Percentiles rank a stretch among this genome's conserved stretches.
Evolutionary conservation across 163 green algal genomes (phyloP).

Genomic region (Picocystis sp.): DNA sequence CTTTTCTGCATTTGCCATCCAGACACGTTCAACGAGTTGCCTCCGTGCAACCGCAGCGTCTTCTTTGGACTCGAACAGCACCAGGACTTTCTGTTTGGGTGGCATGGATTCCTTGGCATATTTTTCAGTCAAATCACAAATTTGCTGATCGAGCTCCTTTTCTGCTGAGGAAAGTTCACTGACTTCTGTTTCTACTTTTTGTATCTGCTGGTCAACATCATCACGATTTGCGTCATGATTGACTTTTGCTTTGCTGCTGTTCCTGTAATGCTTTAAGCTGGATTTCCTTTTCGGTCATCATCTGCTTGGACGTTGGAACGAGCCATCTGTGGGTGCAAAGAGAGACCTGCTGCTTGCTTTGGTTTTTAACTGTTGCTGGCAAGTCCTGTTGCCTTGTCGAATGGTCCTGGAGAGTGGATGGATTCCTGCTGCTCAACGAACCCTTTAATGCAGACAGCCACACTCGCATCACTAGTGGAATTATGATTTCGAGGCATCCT

Average conservation of each 20-base stretch:
- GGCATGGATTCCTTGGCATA: neutral
- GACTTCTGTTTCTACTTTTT: slow-evolving; percentile 4
- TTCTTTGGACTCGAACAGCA: neutral
- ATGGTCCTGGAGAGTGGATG: no score
- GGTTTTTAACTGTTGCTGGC: no score
- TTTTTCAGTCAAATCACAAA: slow-evolving; percentile 3
- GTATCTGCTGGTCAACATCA: neutral
- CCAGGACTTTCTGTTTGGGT: neutral
- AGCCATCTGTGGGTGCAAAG: no score
- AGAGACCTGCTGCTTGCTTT: no score
- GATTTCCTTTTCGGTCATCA: no score
- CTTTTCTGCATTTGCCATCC: neutral
- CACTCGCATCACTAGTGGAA: no score
- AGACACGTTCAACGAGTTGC: neutral
- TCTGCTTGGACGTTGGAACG: no score
- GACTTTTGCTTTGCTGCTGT: neutral
- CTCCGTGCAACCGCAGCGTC: neutral
- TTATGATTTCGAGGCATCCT: no score
- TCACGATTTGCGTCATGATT: neutral
- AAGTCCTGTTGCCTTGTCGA: no score
- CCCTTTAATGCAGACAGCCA: no score
- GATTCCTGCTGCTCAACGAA: no score
- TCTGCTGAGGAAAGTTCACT: neutral
- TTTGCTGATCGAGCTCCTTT: neutral
- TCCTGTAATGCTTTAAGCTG: slow-evolving; percentile 3